Evolutionary conservation across 345 rosid species (phyloP).

Genomic region (Hypericum perforatum): DNA sequence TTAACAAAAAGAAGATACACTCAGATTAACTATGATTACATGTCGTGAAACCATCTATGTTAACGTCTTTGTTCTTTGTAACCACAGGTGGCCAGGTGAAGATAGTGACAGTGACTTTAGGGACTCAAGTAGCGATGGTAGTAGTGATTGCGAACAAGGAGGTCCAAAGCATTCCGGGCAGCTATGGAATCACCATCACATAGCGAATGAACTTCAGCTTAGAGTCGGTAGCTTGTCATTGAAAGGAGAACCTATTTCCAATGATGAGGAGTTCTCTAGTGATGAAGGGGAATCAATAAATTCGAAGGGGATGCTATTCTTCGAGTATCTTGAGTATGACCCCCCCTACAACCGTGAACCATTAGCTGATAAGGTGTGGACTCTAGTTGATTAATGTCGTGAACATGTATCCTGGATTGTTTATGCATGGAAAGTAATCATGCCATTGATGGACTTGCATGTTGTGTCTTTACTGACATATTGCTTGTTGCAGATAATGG

Average conservation of each 20-base stretch:
- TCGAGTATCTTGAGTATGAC: constrained; percentile 21
- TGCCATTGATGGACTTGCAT: not conserved
- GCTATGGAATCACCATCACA: constrained; percentile 13
- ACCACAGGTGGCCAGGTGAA: constrained; percentile 12
- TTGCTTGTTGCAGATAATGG: constrained; percentile 10
- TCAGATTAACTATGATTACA: no score
- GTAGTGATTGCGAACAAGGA: constrained; percentile 57
- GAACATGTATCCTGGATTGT: not conserved
- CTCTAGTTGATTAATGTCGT: no score
- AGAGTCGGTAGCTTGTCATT: constrained; percentile 19
- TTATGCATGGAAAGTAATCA: not conserved
- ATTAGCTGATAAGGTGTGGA: constrained; percentile 19
- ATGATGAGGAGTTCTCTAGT: constrained; percentile 16
- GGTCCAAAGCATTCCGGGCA: constrained; percentile 24
- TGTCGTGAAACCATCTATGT: no score
- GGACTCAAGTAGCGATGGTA: constrained; percentile 43
- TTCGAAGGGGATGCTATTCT: constrained; percentile 13
- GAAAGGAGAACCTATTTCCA: constrained; percentile 7
- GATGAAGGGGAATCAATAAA: constrained; percentile 18
- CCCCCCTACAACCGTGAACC: constrained; percentile 25
- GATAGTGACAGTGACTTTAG: constrained; percentile 26
- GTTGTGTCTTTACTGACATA: not conserved
- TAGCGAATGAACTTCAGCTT: constrained; percentile 9
- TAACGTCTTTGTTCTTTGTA: not conserved
- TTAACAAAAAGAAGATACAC: no score